These are phyloP conservation scores for Aspergillus viridinutans DNA, from an alignment of 2,329 filamentous ascomycete species.

Conservation along the genomic window DNA sequence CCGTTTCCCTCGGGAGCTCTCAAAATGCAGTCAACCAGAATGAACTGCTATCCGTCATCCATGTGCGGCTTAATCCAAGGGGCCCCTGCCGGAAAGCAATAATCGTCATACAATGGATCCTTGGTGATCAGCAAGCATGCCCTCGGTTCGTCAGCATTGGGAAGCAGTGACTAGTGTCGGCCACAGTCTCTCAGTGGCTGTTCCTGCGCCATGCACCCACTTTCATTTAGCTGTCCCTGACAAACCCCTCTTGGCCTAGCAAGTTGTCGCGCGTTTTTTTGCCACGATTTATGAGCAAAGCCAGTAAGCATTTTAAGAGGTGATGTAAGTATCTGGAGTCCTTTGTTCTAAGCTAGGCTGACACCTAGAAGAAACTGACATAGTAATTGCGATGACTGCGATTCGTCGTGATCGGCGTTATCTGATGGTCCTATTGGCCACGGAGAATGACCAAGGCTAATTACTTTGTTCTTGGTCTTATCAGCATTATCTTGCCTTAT, in stretches of 20 bases:
- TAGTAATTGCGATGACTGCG: neutral
- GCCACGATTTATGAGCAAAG: neutral
- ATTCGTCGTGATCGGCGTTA: neutral
- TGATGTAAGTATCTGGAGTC: neutral
- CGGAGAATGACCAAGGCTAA: constrained; percentile 26
- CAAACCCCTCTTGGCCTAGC: neutral
- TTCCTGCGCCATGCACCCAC: neutral
- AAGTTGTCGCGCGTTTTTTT: neutral
- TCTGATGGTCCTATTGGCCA: neutral
- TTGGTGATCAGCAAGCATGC: neutral
- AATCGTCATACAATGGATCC: neutral
- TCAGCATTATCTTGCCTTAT: constrained; percentile 22
- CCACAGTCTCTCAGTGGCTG: neutral
- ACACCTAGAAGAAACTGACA: neutral
- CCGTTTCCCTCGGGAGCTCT: neutral
- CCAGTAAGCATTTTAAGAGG: neutral
- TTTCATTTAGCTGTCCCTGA: neutral
- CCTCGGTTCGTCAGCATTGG: neutral
- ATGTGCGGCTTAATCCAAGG: neutral
- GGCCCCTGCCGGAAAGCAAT: neutral
- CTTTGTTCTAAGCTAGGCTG: neutral
- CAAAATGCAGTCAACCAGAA: neutral
- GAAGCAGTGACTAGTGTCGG: neutral
- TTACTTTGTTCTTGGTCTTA: constrained; percentile 25
- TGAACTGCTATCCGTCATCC: neutral